phyloP scores from a whole-genome alignment of 768 basidiomycete genomes.

The Vishniacozyma victoriae region DNA sequence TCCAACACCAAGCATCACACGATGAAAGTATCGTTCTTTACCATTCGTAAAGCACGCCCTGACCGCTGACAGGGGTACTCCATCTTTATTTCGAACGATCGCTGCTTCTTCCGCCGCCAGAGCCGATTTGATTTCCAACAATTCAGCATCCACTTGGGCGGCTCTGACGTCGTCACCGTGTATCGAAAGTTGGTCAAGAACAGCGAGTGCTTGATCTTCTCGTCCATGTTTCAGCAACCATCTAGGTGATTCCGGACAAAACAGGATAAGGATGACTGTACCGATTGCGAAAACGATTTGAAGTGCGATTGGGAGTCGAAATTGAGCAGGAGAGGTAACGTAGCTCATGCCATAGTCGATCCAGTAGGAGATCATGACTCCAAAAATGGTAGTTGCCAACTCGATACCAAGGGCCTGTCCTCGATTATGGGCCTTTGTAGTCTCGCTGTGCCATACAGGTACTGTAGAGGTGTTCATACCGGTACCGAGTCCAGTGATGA shows the following conservation, averaged over 20 bases:
- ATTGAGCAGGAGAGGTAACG: constrained; percentile 2
- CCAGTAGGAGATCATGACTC: constrained; percentile 15
- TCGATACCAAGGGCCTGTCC: constrained; percentile 19
- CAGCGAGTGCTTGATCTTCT: constrained; percentile 15
- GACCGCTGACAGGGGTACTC: constrained; percentile 9
- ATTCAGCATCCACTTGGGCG: constrained; percentile 4
- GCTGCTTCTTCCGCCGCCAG: constrained; percentile 11
- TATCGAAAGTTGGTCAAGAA: constrained; percentile 17
- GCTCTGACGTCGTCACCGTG: not conserved
- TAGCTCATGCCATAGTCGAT: constrained; percentile 10
- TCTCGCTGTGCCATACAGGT: constrained; percentile 23
- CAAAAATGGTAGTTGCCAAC: constrained; percentile 23
- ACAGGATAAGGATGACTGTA: constrained; percentile 56
- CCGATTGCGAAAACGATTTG: constrained; percentile 12
- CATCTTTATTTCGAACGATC: constrained; percentile 8
- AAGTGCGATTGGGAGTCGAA: constrained; percentile 2
- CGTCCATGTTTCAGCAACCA: constrained; percentile 16
- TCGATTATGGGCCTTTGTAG: constrained; percentile 8
- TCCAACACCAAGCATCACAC: constrained; percentile 21
- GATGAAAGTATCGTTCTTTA: constrained; percentile 18
- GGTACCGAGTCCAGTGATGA: constrained; percentile 33
- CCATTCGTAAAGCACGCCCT: constrained; percentile 19
- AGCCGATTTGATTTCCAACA: constrained; percentile 8
- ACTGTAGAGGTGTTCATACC: constrained; percentile 23
- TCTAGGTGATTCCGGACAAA: constrained; percentile 71